Percentiles rank a stretch among this genome's conserved stretches.
Evolutionary conservation across 352 stramenopile species (phyloP).

Genomic region (Blastocystis hominis): DNA sequence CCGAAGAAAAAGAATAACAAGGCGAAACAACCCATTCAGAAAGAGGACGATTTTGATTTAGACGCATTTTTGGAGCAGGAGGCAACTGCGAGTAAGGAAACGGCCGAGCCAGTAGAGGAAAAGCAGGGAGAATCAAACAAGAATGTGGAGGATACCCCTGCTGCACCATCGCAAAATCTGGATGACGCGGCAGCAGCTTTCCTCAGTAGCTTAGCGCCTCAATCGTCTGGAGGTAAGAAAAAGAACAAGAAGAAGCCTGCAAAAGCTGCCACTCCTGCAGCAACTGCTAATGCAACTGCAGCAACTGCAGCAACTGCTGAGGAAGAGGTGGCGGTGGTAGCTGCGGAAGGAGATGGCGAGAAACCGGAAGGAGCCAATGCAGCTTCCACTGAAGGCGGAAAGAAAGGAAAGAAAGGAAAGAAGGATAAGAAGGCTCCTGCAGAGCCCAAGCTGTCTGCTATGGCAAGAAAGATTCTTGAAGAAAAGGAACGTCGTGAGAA

Average conservation of each 20-base stretch:
- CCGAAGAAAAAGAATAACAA: slow-evolving; percentile 49
- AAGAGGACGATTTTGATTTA: slow-evolving; percentile 49
- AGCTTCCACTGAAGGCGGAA: slow-evolving; percentile 63
- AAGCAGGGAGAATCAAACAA: too few relatives aligned
- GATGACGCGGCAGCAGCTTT: neutral
- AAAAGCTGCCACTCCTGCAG: neutral
- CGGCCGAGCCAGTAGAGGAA: neutral
- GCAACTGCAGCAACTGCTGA: neutral
- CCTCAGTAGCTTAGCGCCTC: neutral
- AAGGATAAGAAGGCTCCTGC: slow-evolving; percentile 61
- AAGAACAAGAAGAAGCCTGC: slow-evolving; percentile 26
- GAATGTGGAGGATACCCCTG: too few relatives aligned
- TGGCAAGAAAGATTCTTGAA: slow-evolving; percentile 36
- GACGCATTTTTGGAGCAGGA: slow-evolving; percentile 29
- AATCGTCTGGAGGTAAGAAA: neutral
- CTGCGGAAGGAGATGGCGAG: too few relatives aligned
- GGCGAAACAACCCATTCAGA: neutral
- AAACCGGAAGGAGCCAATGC: neutral
- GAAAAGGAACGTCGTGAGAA: neutral
- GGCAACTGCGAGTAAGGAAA: neutral
- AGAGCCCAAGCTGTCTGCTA: slow-evolving; percentile 61
- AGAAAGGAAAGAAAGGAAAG: slow-evolving; percentile 62
- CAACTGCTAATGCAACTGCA: neutral
- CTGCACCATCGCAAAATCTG: neutral
- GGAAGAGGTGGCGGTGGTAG: neutral